Percentiles rank a stretch among this genome's conserved stretches.
Evolutionary conservation across 2,329 filamentous ascomycete genomes (phyloP).

Genomic region (Curvularia spicifera): DNA sequence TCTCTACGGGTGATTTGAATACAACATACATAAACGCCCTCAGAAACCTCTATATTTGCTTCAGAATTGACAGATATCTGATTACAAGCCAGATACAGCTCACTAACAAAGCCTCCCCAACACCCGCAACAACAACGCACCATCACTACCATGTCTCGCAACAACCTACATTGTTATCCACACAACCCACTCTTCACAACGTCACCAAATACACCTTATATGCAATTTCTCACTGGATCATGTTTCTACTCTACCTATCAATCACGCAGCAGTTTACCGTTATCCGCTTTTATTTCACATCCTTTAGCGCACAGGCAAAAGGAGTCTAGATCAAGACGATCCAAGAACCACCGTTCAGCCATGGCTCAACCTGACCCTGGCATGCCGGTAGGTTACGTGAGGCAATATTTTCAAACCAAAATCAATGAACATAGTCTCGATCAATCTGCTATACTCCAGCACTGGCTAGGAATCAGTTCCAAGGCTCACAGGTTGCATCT

Average conservation of each 20-base stretch:
- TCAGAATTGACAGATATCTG: neutral
- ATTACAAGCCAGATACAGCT: neutral
- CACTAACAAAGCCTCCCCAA: neutral
- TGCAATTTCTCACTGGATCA: too few relatives aligned
- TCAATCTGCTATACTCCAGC: constrained; percentile 8
- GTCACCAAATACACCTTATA: neutral
- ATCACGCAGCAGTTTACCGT: neutral
- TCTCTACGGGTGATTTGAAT: neutral
- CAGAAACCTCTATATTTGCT: too few relatives aligned
- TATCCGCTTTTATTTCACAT: neutral
- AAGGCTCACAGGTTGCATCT: neutral
- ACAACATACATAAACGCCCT: neutral
- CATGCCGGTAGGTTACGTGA: neutral
- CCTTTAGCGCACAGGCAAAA: too few relatives aligned
- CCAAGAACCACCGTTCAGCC: too few relatives aligned
- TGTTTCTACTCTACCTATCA: neutral
- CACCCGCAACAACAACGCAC: neutral
- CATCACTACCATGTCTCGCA: neutral
- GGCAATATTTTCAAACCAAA: neutral
- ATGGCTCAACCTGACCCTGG: too few relatives aligned
- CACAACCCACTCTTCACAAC: neutral
- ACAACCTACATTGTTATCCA: neutral
- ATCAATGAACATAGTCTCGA: neutral
- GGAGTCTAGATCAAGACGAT: too few relatives aligned
- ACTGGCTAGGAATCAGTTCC: neutral